These are phyloP conservation scores for Aureobasidium sp. DNA, from an alignment of 2,329 filamentous ascomycete species.

Conservation along the genomic window DNA sequence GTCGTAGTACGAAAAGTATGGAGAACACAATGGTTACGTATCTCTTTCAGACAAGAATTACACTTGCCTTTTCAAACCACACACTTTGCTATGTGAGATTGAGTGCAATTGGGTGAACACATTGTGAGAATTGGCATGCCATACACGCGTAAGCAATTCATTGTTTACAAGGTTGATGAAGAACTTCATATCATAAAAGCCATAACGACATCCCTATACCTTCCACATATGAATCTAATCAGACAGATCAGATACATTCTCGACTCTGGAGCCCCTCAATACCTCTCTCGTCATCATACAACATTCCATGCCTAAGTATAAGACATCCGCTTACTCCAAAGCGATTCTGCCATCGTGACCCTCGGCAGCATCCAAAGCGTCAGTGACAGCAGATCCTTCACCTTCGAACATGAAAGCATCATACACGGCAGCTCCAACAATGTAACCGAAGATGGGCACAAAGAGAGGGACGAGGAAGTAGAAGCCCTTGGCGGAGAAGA, in stretches of 20 bases:
- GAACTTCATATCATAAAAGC: neutral
- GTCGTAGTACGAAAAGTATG: too few relatives aligned
- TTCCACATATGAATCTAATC: too few relatives aligned
- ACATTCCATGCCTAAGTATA: neutral
- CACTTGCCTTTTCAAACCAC: too few relatives aligned
- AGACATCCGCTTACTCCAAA: neutral
- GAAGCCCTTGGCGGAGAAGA: slow-evolving; percentile 7
- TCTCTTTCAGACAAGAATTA: too few relatives aligned
- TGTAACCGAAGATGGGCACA: slow-evolving; percentile 2
- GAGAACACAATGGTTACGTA: too few relatives aligned
- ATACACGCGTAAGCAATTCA: too few relatives aligned
- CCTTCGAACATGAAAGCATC: slow-evolving; percentile 16
- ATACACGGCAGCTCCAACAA: slow-evolving; percentile 7
- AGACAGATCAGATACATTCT: too few relatives aligned
- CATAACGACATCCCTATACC: neutral
- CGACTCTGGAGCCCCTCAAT: neutral
- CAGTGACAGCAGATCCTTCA: slow-evolving; percentile 1
- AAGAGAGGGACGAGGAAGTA: slow-evolving; percentile 9
- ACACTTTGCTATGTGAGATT: too few relatives aligned
- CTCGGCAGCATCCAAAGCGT: slow-evolving; percentile 4
- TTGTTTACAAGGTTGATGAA: too few relatives aligned
- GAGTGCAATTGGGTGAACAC: too few relatives aligned
- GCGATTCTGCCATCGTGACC: neutral
- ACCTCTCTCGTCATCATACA: neutral
- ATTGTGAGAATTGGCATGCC: too few relatives aligned